Evolutionary conservation across 2,329 filamentous ascomycete species (phyloP).

Genomic region (Thielaviopsis musarum): DNA sequence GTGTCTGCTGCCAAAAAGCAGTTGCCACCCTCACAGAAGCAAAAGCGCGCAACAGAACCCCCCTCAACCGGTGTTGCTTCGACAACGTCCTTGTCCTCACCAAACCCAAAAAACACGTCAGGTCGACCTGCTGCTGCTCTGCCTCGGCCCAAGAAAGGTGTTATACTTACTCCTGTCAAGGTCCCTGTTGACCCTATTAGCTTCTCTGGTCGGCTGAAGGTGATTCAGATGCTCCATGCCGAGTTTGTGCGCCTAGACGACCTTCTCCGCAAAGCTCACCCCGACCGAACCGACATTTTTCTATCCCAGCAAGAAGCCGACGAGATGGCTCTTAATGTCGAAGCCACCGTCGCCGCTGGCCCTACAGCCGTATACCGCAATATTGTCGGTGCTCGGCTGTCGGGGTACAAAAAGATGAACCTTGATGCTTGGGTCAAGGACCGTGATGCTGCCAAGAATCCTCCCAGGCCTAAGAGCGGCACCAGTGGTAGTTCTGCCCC

Average conservation of each 20-base stretch:
- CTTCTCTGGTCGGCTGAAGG: conserved; percentile 7
- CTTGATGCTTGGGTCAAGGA: conserved; percentile 43
- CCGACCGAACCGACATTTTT: conserved; percentile 23
- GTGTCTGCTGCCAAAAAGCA: background rate
- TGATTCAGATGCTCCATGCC: conserved; percentile 8
- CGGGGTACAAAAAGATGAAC: conserved; percentile 59
- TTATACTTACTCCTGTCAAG: conserved; percentile 1
- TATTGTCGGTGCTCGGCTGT: conserved; percentile 65
- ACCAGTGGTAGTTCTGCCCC: conserved; percentile 15
- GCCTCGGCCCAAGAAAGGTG: conserved; percentile 1
- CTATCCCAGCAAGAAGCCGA: conserved; percentile 52
- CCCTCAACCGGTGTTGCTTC: background rate
- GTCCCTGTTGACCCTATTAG: conserved; percentile 1
- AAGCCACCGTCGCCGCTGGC: conserved; percentile 55
- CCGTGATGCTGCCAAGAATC: conserved; percentile 6
- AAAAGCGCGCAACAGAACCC: background rate
- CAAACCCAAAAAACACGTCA: background rate
- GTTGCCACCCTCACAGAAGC: background rate
- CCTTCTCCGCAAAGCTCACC: conserved; percentile 4
- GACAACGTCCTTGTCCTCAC: background rate
- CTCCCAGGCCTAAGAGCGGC: conserved; percentile 1
- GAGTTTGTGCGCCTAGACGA: conserved; percentile 7
- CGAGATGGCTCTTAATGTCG: conserved; percentile 54
- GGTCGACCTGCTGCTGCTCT: background rate
- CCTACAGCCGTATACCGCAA: conserved; percentile 62